phyloP scores from a whole-genome alignment of 1,284 basidiomycete genomes.

The Caloboletus firmus region DNA sequence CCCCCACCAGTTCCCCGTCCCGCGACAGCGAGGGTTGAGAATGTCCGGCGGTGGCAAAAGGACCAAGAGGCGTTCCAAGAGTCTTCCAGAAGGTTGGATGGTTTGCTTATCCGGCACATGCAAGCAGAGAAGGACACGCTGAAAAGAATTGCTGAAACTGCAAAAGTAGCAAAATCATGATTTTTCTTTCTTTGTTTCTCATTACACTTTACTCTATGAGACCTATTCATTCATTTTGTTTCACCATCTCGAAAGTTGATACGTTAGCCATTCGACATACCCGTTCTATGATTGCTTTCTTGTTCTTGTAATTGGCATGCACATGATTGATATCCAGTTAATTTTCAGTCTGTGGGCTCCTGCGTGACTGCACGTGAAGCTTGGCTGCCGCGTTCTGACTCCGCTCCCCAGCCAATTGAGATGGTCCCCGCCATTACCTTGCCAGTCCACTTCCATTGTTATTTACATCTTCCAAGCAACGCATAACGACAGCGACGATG shows the following conservation, averaged over 20 bases:
- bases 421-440: constrained; percentile 19
- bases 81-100: constrained; percentile 63
- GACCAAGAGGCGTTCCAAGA: constrained; percentile 48
- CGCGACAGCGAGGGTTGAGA: constrained; percentile 32
- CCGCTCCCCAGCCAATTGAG: constrained; percentile 30
- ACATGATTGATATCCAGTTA: constrained; percentile 25
- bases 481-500: constrained; percentile 17
- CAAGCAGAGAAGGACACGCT: constrained; percentile 71
- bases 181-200: neutral
- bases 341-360: constrained; percentile 5
- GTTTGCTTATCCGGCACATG: constrained; percentile 73
- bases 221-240: constrained; percentile 11
- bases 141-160: constrained; percentile 58
- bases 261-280: constrained; percentile 25
- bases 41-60: constrained; percentile 35
- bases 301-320: constrained; percentile 31
- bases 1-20: constrained; percentile 21
- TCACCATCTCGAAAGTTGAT: constrained; percentile 8
- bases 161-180: constrained; percentile 37
- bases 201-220: constrained; percentile 17
- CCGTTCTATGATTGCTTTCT: constrained; percentile 22
- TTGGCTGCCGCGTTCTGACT: constrained; percentile 32
- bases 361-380: constrained; percentile 31
- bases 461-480: constrained; percentile 13
- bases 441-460: constrained; percentile 4